Evolutionary conservation across 2,329 filamentous ascomycete genomes (phyloP).

Genomic region (Ilyonectria robusta): DNA sequence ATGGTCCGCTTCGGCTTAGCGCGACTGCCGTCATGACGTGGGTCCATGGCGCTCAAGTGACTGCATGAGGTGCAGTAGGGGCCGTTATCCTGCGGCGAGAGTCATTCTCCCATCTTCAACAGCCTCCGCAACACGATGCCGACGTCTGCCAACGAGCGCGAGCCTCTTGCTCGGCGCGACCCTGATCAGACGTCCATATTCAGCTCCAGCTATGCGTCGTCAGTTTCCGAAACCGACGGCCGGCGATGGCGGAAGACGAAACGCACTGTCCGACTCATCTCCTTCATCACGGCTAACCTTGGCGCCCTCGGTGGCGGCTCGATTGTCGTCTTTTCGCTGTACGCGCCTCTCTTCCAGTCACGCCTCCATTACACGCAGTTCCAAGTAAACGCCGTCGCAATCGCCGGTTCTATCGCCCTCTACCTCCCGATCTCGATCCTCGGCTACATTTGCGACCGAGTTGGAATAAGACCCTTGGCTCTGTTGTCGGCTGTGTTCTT

Average conservation of each 20-base stretch:
- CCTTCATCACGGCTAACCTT: constrained; percentile 69
- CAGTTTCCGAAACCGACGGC: constrained; percentile 39
- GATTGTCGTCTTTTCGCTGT: constrained; percentile 94
- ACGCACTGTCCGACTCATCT: constrained; percentile 58
- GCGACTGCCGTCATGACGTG: constrained; percentile 36
- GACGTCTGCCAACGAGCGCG: constrained; percentile 35
- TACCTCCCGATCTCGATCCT: constrained; percentile 94
- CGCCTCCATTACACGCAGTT: constrained; percentile 90
- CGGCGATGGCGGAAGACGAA: constrained; percentile 48
- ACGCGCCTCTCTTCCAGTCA: constrained; percentile 90
- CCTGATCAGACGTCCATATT: constrained; percentile 43
- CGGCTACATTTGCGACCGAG: constrained; percentile 92
- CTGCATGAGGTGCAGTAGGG: constrained; percentile 31
- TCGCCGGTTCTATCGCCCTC: constrained; percentile 87
- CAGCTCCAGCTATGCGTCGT: constrained; percentile 43
- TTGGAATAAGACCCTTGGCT: constrained; percentile 84
- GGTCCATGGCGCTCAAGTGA: constrained; percentile 32
- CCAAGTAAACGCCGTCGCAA: constrained; percentile 91
- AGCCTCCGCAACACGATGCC: constrained; percentile 35
- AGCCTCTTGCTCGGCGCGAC: constrained; percentile 37
- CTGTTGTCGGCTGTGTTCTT: constrained; percentile 81
- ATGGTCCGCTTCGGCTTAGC: neutral
- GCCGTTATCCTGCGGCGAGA: neutral
- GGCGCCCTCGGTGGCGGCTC: constrained; percentile 86
- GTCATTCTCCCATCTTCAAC: constrained; percentile 3